phyloP scores from a whole-genome alignment of 441 rosid genomes.

The Mallotus japonicus region DNA sequence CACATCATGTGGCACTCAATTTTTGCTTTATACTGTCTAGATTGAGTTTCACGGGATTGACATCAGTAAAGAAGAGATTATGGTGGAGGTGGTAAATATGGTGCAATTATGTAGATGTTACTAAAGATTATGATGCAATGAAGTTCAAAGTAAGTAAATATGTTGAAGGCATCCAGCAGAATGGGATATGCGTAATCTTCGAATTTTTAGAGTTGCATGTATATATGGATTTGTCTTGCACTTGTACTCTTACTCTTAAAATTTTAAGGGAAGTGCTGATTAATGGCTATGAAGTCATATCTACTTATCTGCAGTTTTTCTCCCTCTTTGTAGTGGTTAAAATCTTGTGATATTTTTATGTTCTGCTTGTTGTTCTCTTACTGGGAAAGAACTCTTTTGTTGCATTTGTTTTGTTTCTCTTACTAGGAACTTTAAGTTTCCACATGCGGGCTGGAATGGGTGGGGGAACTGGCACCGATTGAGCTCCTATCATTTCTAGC shows the following conservation, averaged over 20 bases:
- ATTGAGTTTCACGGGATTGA: constrained; percentile 82
- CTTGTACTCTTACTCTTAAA: constrained; percentile 10
- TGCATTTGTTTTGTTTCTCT: constrained; percentile 21
- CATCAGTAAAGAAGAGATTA: constrained; percentile 65
- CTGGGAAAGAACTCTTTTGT: not conserved
- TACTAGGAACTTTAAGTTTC: constrained; percentile 22
- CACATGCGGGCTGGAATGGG: constrained; percentile 92
- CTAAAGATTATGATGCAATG: too few species aligned
- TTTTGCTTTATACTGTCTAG: constrained; percentile 36
- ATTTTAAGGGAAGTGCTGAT: not conserved
- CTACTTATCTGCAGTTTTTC: not conserved
- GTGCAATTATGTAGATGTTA: too few species aligned
- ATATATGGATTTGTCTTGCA: not conserved
- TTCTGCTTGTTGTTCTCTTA: constrained; percentile 1
- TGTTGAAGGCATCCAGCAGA: too few species aligned
- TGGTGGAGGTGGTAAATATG: too few species aligned
- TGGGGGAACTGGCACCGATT: constrained; percentile 97
- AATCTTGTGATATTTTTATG: not conserved
- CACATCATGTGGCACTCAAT: not conserved
- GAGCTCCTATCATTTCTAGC: constrained; percentile 90
- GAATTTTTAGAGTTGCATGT: not conserved
- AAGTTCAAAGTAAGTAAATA: too few species aligned
- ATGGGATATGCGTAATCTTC: too few species aligned
- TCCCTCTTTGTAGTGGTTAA: too few species aligned
- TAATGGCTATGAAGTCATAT: not conserved